Evolutionary conservation across 179 eudicot genomes (phyloP), one percentile per base, ranked within the genome.

Genomic region (Drosera spatulata): DNA sequence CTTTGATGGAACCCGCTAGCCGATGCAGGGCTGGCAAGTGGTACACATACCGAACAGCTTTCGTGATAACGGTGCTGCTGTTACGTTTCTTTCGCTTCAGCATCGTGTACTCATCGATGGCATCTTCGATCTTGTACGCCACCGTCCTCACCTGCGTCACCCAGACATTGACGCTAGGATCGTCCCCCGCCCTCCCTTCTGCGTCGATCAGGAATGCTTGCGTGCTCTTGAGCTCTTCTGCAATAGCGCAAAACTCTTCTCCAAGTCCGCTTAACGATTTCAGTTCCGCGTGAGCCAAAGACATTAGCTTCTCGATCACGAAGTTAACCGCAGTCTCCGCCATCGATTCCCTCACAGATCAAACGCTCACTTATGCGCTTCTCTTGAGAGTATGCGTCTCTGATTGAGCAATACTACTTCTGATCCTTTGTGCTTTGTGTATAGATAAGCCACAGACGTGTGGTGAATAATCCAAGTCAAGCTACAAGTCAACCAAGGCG

Each of bases 141-240:
- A 45, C 40, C 14, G 5, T 37, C 53, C 67, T 63, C 6, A 63
- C 59, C 43, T 55, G 67, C 55, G 53, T 63, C 4, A 55, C 67
- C 67, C 67, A 63, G n/a, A 38, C 48, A 14, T 55, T 55, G 38
- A 63, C 15, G 10, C 48, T 43, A 11, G 41, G 38, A 46, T 55
- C 59, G 44, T 63, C 60, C 58, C 22, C 67, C 38, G 60, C 53
- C 54, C 12, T 63, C 39, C 38, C 60, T 6, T 63, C 67, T 14
- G 67, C 67, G 55, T 63, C 67, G 51, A 54, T 63, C 40, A 63
- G 60, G 58, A 55, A 63, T 7, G 48, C 50, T 53, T 50, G 45
- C 13, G 55, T 63, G 60, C 67, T 63, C 42, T 50, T 41, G 6
- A 63, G 60, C 39, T 63, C 67, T 43, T 45, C 43, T 7, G 3